Percentiles rank a stretch among this genome's conserved stretches.
Conservation (phyloP, 495 filamentous ascomycete species). For the Aspergillus ostianus region DNA sequence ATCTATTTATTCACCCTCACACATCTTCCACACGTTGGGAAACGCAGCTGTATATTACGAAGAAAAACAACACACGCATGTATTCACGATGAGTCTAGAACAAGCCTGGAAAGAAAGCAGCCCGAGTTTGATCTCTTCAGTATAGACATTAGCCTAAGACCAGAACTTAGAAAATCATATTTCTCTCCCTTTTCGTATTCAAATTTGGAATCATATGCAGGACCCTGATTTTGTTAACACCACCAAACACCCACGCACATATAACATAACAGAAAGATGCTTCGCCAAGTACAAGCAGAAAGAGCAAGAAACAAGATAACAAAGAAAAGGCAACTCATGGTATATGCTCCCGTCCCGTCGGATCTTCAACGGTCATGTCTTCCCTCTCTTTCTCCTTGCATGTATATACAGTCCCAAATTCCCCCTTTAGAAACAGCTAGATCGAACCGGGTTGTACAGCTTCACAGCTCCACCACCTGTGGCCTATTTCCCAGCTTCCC, state of each 20-base stretch:
- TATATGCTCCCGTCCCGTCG: conserved; percentile 7
- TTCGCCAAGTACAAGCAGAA: not conserved
- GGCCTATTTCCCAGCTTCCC: conserved; percentile 63
- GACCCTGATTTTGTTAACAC: not conserved
- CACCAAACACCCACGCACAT: not conserved
- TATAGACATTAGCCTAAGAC: not conserved
- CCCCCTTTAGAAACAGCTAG: not conserved
- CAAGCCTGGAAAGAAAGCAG: not conserved
- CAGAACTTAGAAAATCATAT: too few species aligned
- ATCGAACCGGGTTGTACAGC: not conserved
- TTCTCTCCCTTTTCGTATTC: too few species aligned
- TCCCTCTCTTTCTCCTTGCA: too few species aligned
- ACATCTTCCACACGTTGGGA: not conserved
- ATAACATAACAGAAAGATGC: not conserved
- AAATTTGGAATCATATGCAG: too few species aligned
- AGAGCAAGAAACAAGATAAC: not conserved
- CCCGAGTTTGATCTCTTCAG: not conserved
- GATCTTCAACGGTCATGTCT: too few species aligned
- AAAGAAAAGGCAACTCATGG: not conserved
- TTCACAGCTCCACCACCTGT: conserved; percentile 54
- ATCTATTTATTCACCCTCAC: not conserved
- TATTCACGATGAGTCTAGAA: not conserved
- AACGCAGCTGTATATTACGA: not conserved
- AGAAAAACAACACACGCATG: not conserved
- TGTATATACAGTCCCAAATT: not conserved